Percentiles rank a stretch among this genome's conserved stretches.
Evolutionary conservation across 768 basidiomycete species (phyloP).

Genomic region (Candolleomyces efflorescens): DNA sequence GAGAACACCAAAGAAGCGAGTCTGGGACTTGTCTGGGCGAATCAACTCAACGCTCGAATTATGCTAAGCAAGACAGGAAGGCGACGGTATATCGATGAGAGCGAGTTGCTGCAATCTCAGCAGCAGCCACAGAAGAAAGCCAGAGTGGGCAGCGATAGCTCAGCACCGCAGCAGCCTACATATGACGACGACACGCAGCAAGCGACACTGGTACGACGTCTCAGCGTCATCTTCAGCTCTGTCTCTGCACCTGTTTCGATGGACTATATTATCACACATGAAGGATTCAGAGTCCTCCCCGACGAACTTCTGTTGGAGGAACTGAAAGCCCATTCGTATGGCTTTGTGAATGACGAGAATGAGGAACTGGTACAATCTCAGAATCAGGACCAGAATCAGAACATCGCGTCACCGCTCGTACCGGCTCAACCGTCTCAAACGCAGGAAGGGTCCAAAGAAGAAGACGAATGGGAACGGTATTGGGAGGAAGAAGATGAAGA

Average conservation of each 20-base stretch:
- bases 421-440: constrained; percentile 1
- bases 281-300: constrained; percentile 43
- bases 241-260: constrained; percentile 51
- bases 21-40: constrained; percentile 91
- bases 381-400: neutral
- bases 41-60: constrained; percentile 82
- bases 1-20: constrained; percentile 72
- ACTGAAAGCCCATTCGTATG: neutral
- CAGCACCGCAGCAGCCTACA: neutral
- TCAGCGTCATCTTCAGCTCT: constrained; percentile 77
- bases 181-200: constrained; percentile 28
- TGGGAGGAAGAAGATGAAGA: constrained; percentile 45
- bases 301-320: constrained; percentile 9
- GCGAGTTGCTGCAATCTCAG: constrained; percentile 10
- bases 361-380: neutral
- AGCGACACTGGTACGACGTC: constrained; percentile 56
- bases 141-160: constrained; percentile 6
- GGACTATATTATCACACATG: constrained; percentile 69
- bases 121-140: constrained; percentile 17
- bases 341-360: neutral
- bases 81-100: constrained; percentile 48
- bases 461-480: constrained; percentile 23
- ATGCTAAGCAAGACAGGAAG: constrained; percentile 78
- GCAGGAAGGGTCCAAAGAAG: constrained; percentile 12
- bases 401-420: neutral